phyloP scores from a whole-genome alignment of 176 grass and related monocot genomes.

The Stipa capillata region DNA sequence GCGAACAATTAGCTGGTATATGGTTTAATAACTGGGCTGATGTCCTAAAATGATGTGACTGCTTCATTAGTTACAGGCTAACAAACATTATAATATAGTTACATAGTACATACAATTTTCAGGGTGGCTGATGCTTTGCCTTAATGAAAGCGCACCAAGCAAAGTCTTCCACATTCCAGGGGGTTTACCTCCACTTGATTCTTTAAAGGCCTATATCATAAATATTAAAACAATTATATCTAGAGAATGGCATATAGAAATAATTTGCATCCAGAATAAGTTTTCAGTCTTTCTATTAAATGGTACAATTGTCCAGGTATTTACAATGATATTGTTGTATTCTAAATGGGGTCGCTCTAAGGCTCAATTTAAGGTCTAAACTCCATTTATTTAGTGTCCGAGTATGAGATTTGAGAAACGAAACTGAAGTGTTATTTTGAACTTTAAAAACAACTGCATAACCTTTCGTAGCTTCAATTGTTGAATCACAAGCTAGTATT shows the following conservation, averaged over 20 bases:
- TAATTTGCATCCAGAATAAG: not conserved
- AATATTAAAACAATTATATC: not conserved
- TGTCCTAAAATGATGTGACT: not conserved
- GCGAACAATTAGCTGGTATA: not conserved
- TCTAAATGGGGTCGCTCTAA: not conserved
- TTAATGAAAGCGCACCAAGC: constrained; percentile 46
- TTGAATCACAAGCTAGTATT: not conserved
- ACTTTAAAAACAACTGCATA: not conserved
- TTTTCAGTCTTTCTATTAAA: not conserved
- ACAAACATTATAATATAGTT: not conserved
- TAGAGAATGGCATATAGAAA: not conserved
- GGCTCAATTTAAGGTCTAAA: not conserved
- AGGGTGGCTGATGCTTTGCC: constrained; percentile 31
- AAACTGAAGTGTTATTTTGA: not conserved
- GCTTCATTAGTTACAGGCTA: constrained; percentile 3
- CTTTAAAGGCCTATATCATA: constrained; percentile 70
- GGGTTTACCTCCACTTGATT: constrained; percentile 46
- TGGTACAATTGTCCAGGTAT: not conserved
- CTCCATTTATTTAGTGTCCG: not conserved
- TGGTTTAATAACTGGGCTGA: not conserved
- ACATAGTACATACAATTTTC: constrained; percentile 56
- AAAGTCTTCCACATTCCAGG: constrained; percentile 86
- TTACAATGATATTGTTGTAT: not conserved
- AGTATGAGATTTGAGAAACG: not conserved
- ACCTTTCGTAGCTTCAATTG: not conserved